Evolutionary conservation across 768 basidiomycete genomes (phyloP).

Genomic region (Macrolepiota albuminosa): DNA sequence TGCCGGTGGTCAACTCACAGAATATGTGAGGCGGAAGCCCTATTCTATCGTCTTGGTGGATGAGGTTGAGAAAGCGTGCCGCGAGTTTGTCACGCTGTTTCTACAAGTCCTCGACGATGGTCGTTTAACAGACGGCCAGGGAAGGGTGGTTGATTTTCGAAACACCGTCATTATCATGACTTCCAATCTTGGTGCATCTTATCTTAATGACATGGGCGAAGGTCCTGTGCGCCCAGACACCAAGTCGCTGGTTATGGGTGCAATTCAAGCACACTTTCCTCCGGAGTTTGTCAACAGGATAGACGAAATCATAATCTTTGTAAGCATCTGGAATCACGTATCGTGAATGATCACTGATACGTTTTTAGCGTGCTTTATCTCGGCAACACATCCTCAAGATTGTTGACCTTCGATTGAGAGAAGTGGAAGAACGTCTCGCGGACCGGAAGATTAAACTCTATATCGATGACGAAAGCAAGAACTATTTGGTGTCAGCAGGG

Average conservation of each 20-base stretch:
- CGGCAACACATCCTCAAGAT: constrained; percentile 74
- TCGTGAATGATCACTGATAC: constrained; percentile 19
- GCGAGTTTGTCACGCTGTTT: constrained; percentile 50
- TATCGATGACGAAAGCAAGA: constrained; percentile 71
- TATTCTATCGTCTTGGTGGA: constrained; percentile 84
- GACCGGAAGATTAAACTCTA: constrained; percentile 79
- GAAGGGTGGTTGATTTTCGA: constrained; percentile 81
- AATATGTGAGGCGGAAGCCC: constrained; percentile 88
- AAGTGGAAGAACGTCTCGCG: constrained; percentile 77
- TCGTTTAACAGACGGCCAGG: constrained; percentile 87
- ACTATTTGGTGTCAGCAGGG: constrained; percentile 69
- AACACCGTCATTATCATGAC: constrained; percentile 96
- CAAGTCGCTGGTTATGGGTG: constrained; percentile 64
- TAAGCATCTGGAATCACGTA: constrained; percentile 24
- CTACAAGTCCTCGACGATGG: constrained; percentile 90
- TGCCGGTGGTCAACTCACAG: constrained; percentile 85
- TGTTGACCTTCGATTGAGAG: constrained; percentile 82
- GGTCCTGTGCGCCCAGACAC: constrained; percentile 63
- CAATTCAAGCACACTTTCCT: constrained; percentile 83
- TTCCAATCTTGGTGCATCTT: constrained; percentile 81
- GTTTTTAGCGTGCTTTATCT: constrained; percentile 69
- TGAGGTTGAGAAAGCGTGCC: constrained; percentile 89
- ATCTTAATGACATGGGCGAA: constrained; percentile 69
- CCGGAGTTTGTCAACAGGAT: constrained; percentile 92
- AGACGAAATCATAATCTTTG: constrained; percentile 81